A percentile compares a stretch with the other conserved stretches of the same genome.
Conservation (phyloP, 441 rosid species). For the Brassica balearica region DNA sequence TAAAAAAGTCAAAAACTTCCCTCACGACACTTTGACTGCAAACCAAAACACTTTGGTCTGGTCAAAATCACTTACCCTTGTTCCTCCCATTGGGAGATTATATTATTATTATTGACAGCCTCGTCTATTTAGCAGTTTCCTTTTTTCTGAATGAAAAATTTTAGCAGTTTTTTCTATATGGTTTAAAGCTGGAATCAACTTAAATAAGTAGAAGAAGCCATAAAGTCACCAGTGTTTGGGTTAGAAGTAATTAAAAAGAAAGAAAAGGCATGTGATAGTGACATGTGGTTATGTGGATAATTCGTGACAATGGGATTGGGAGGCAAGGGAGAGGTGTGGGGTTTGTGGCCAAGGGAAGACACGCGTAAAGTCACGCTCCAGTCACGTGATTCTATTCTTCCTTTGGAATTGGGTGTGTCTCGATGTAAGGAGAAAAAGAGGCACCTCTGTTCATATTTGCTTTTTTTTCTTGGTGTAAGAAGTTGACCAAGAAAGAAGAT, state of each 20-base stretch:
- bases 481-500: slow-evolving; percentile 35
- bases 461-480: slow-evolving; percentile 21
- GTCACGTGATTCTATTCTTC: slow-evolving; percentile 46
- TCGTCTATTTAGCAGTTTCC: background rate
- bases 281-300: slow-evolving; percentile 43
- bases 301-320: slow-evolving; percentile 31
- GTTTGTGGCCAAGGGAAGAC: slow-evolving; percentile 27
- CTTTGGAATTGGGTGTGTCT: slow-evolving; percentile 26
- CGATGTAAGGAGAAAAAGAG: slow-evolving; percentile 35
- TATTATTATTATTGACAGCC: slow-evolving; percentile 16
- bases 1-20: slow-evolving; percentile 11
- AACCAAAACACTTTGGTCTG: slow-evolving; percentile 31
- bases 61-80: background rate
- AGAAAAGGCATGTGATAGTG: slow-evolving; percentile 33
- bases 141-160: background rate
- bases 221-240: slow-evolving; percentile 21
- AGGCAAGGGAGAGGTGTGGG: slow-evolving; percentile 27
- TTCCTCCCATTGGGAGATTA: slow-evolving; percentile 10
- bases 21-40: slow-evolving; percentile 31
- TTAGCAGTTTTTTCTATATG: background rate
- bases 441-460: slow-evolving; percentile 31
- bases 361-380: slow-evolving; percentile 42
- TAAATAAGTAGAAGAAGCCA: slow-evolving; percentile 26
- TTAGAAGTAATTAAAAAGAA: background rate
- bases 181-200: slow-evolving; percentile 10